Percentiles rank a stretch among this genome's conserved stretches.
phyloP scores from a whole-genome alignment of 225 moss, liverwort and hornwort species.

The Climacium dendroides region DNA sequence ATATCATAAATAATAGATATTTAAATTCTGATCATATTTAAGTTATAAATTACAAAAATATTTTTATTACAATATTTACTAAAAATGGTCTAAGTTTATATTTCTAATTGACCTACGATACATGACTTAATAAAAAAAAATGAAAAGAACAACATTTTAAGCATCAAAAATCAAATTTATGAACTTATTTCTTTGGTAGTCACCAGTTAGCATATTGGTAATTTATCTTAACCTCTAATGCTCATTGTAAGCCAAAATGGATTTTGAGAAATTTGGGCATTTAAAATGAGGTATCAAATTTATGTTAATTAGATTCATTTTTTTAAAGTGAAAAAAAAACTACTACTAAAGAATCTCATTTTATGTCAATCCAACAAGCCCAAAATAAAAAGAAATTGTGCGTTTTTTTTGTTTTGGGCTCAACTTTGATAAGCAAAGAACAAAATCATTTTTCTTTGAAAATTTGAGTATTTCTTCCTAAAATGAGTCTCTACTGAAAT shows the following conservation, averaged over 20 bases:
- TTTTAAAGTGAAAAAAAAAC: no score
- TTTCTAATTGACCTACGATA: neutral
- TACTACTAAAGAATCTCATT: no score
- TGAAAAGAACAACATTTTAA: neutral
- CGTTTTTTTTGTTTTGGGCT: neutral
- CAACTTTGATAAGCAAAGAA: accelerated
- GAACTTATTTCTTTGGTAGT: neutral
- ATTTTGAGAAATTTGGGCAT: no score
- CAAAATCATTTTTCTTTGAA: neutral
- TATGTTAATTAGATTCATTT: no score
- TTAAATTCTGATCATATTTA: neutral
- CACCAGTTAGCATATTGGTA: neutral
- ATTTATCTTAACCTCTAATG: no score
- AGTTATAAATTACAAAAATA: no score
- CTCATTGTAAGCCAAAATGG: no score
- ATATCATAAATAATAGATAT: no score
- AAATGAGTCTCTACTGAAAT: neutral
- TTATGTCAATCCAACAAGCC: neutral
- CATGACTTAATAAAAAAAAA: neutral
- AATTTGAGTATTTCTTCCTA: neutral
- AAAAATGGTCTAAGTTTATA: neutral
- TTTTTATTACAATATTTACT: neutral
- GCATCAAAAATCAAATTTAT: neutral
- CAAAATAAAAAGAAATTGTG: neutral
- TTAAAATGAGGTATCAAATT: no score